phyloP scores from a whole-genome alignment of 2,329 filamentous ascomycete genomes.

The Xylariales sp. region DNA sequence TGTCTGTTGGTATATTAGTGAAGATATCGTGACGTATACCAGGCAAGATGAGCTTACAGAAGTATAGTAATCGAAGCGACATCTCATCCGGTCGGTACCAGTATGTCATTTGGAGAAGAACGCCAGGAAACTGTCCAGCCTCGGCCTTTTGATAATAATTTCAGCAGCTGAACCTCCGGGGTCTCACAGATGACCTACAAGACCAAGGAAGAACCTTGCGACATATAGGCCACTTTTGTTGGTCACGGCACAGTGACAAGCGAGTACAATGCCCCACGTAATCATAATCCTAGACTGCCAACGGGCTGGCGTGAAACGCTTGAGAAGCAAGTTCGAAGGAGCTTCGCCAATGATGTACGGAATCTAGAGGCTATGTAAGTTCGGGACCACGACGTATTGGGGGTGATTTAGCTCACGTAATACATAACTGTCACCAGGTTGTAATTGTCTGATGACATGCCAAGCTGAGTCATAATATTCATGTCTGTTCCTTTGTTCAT shows the following conservation, averaged over 20 bases:
- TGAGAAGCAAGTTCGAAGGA: conserved; percentile 35
- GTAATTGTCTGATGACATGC: conserved; percentile 35
- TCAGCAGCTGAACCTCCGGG: conserved; percentile 26
- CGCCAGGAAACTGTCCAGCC: conserved; percentile 36
- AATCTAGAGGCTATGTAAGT: conserved; percentile 20
- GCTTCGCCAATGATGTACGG: conserved; percentile 35
- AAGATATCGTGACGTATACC: background rate
- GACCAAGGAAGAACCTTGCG: conserved; percentile 32
- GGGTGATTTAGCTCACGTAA: conserved; percentile 32
- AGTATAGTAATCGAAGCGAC: conserved; percentile 38
- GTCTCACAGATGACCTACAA: conserved; percentile 22
- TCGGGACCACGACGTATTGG: too few relatives aligned
- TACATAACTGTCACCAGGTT: conserved; percentile 34
- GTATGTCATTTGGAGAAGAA: conserved; percentile 39
- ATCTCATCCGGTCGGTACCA: conserved; percentile 46
- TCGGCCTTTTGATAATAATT: conserved; percentile 26
- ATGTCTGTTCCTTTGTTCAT: conserved; percentile 35
- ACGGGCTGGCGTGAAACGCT: conserved; percentile 31
- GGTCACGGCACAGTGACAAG: conserved; percentile 30
- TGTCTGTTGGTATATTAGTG: conserved; percentile 13
- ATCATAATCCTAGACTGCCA: conserved; percentile 39
- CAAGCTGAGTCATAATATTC: conserved; percentile 37
- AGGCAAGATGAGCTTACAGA: conserved; percentile 28
- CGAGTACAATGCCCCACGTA: conserved; percentile 31
- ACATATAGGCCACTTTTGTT: conserved; percentile 33